Percentiles rank a stretch among this genome's conserved stretches.
These are phyloP conservation scores for Talaromyces piceae DNA, from an alignment of 2,329 filamentous ascomycete genomes.

Conservation along the genomic window DNA sequence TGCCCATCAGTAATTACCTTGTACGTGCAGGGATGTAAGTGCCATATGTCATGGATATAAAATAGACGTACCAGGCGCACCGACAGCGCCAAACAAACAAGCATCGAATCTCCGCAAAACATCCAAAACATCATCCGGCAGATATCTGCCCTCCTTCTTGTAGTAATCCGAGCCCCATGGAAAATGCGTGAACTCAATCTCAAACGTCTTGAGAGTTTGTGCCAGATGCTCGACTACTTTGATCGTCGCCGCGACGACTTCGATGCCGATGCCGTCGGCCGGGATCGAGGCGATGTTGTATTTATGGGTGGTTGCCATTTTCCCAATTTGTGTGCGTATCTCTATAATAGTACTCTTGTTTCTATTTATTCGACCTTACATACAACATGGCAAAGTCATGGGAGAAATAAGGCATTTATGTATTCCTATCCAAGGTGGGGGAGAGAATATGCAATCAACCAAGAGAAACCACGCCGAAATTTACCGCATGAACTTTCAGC, in stretches of 20 bases:
- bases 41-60: neutral
- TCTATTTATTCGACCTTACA: neutral
- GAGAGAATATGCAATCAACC: neutral
- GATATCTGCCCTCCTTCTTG: conserved; percentile 58
- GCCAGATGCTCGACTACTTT: conserved; percentile 41
- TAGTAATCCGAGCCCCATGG: conserved; percentile 38
- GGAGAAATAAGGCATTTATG: neutral
- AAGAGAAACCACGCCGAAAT: neutral
- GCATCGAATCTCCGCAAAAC: conserved; percentile 54
- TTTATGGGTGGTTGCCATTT: conserved; percentile 1
- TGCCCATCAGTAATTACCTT: conserved; percentile 3
- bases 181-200: conserved; percentile 38
- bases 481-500: neutral
- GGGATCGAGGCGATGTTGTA: conserved; percentile 55
- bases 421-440: neutral
- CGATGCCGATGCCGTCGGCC: conserved; percentile 56
- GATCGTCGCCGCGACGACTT: conserved; percentile 53
- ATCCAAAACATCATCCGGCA: conserved; percentile 53
- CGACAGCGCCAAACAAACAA: conserved; percentile 62
- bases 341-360: neutral
- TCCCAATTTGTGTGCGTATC: neutral
- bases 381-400: too few species aligned
- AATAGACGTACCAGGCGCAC: conserved; percentile 48
- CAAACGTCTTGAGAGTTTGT: conserved; percentile 37
- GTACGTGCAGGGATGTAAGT: neutral